Evolutionary conservation across 2,329 filamentous ascomycete genomes (phyloP).

Genomic region (Colletotrichum sp.): DNA sequence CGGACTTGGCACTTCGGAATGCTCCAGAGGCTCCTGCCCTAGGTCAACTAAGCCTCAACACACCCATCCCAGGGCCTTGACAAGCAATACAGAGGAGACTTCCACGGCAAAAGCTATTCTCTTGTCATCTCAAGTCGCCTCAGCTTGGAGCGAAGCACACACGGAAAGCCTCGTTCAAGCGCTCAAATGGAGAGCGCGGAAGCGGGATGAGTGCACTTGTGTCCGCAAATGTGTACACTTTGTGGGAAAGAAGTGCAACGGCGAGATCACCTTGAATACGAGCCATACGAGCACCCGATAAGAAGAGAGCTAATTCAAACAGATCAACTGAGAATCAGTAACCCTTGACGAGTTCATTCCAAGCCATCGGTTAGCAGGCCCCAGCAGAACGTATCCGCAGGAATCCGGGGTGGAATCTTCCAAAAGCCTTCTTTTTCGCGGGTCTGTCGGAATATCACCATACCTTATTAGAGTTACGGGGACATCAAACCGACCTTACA

Average conservation of each 20-base stretch:
- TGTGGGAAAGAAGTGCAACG: neutral
- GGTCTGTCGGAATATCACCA: neutral
- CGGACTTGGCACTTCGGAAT: neutral
- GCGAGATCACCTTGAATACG: accelerated
- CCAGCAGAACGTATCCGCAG: neutral
- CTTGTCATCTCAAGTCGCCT: neutral
- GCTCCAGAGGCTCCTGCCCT: neutral
- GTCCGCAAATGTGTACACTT: neutral
- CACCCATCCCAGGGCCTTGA: neutral
- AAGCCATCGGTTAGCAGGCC: neutral
- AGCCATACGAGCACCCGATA: accelerated
- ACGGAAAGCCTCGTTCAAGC: neutral
- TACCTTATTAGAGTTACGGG: neutral
- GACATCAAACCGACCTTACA: neutral
- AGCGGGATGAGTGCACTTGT: neutral
- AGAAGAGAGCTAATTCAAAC: neutral
- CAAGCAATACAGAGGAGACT: neutral
- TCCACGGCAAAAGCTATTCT: neutral
- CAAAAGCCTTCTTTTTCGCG: neutral
- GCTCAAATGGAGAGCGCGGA: neutral
- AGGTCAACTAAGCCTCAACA: neutral
- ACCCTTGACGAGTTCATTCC: neutral
- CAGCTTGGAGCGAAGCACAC: too few species aligned
- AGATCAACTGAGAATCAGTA: neutral
- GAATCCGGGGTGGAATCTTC: neutral